Conservation (phyloP, 202 grass and related monocot species). For the Musa balbisiana region DNA sequence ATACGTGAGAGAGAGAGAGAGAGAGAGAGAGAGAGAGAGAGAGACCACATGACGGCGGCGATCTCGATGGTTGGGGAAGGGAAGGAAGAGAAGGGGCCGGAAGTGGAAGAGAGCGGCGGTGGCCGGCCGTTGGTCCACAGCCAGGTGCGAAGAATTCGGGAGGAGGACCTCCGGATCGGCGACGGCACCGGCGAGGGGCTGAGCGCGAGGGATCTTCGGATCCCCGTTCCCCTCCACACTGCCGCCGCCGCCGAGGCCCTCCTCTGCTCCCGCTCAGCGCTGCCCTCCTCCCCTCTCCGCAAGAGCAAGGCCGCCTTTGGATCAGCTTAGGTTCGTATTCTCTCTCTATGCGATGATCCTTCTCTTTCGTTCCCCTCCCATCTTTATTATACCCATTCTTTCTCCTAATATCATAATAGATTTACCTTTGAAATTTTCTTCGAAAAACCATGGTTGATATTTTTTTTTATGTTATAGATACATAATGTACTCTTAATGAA, state of each 20-base stretch:
- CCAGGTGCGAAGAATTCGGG: conserved; percentile 21
- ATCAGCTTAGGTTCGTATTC: neutral
- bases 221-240: neutral
- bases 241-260: neutral
- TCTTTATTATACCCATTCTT: too few relatives aligned
- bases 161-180: conserved; percentile 22
- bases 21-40: neutral
- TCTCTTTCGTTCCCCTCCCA: neutral
- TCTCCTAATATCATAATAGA: too few relatives aligned
- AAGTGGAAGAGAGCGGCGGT: neutral
- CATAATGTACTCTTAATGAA: too few relatives aligned
- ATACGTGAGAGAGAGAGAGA: neutral
- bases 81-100: neutral
- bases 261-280: neutral
- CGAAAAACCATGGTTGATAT: too few relatives aligned
- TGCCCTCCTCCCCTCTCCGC: neutral
- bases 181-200: conserved; percentile 3
- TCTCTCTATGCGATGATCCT: neutral
- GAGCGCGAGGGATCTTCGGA: conserved; percentile 6
- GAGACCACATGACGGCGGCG: neutral
- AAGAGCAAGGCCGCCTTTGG: neutral
- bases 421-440: too few relatives aligned
- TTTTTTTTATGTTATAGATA: too few relatives aligned
- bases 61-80: conserved; percentile 2
- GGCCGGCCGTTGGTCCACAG: conserved; percentile 5